These are phyloP conservation scores for Elsinoe batatas DNA, from an alignment of 2,329 filamentous ascomycete species.

Conservation along the genomic window DNA sequence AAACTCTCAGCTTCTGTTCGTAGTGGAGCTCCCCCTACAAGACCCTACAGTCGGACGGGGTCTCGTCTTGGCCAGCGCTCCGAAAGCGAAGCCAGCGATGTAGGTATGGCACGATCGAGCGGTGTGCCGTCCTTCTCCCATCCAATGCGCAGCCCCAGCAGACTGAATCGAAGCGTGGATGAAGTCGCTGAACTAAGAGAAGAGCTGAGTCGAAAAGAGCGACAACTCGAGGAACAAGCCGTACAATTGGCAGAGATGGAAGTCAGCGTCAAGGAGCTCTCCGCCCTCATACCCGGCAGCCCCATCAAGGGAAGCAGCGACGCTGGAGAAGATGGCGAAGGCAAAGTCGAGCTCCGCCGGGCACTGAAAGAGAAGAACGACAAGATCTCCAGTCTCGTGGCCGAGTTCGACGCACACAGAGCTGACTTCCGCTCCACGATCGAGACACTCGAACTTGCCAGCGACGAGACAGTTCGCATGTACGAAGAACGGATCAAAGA, in stretches of 20 bases:
- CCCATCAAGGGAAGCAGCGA: slow-evolving; percentile 20
- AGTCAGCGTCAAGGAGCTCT: slow-evolving; percentile 69
- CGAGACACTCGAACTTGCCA: slow-evolving; percentile 90
- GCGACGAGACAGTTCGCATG: slow-evolving; percentile 87
- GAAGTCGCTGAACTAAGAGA: slow-evolving; percentile 61
- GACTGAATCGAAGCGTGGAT: slow-evolving; percentile 23
- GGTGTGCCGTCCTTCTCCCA: slow-evolving; percentile 35
- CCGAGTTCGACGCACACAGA: slow-evolving; percentile 88
- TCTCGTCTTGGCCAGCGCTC: slow-evolving; percentile 37
- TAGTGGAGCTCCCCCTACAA: slow-evolving; percentile 31
- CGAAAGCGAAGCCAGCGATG: slow-evolving; percentile 33
- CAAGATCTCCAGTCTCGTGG: slow-evolving; percentile 83
- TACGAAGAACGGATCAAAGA: slow-evolving; percentile 91
- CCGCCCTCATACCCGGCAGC: slow-evolving; percentile 55
- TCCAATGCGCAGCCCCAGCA: slow-evolving; percentile 27
- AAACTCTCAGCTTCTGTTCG: slow-evolving; percentile 44
- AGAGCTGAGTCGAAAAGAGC: slow-evolving; percentile 74
- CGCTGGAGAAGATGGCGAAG: slow-evolving; percentile 49
- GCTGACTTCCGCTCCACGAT: slow-evolving; percentile 96
- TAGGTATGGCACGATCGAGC: slow-evolving; percentile 26
- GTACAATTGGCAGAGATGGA: slow-evolving; percentile 82
- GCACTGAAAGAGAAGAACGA: slow-evolving; percentile 91
- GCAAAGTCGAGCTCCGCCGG: slow-evolving; percentile 66
- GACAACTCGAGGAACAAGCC: slow-evolving; percentile 80
- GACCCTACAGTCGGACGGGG: slow-evolving; percentile 39